Evolutionary conservation across 2,329 filamentous ascomycete species (phyloP).

Genomic region (Ophiostoma ulmi): DNA sequence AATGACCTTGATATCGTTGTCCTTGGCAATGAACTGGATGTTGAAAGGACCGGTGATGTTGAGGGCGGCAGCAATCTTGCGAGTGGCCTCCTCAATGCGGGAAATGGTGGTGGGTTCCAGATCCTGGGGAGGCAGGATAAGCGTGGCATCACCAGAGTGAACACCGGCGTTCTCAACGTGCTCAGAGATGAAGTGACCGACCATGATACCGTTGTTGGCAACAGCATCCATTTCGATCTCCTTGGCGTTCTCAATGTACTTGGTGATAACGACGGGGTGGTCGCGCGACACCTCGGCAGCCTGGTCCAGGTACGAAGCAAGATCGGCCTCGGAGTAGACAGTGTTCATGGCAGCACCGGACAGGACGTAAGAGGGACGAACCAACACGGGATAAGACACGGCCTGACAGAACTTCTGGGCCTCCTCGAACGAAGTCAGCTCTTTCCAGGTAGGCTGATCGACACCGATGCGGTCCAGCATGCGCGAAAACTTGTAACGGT

Average conservation of each 20-base stretch:
- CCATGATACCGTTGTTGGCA: conserved; percentile 78
- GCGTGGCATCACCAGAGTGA: conserved; percentile 93
- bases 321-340: conserved; percentile 90
- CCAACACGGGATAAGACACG: conserved; percentile 88
- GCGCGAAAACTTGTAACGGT: conserved; percentile 96
- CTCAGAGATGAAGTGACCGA: conserved; percentile 96
- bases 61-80: conserved; percentile 88
- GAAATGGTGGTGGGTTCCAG: conserved; percentile 80
- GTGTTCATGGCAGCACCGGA: conserved; percentile 99
- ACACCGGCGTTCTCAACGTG: conserved; percentile 98
- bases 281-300: conserved; percentile 90
- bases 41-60: conserved; percentile 97
- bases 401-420: conserved; percentile 80
- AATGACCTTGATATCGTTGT: conserved; percentile 99
- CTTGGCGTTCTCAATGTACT: conserved; percentile 99
- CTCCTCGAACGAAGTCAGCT: conserved; percentile 89
- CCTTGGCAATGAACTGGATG: conserved; percentile 99
- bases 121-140: conserved; percentile 93
- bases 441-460: conserved; percentile 97
- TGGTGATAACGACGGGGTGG: conserved; percentile 96
- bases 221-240: conserved; percentile 99
- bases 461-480: conserved; percentile 94
- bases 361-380: conserved; percentile 92
- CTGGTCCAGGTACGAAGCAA: conserved; percentile 82
- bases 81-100: conserved; percentile 88